Percentiles rank a stretch among this genome's conserved stretches.
phyloP scores from a whole-genome alignment of 2,329 filamentous ascomycete species.

The Tolypocladium ophioglossoides region DNA sequence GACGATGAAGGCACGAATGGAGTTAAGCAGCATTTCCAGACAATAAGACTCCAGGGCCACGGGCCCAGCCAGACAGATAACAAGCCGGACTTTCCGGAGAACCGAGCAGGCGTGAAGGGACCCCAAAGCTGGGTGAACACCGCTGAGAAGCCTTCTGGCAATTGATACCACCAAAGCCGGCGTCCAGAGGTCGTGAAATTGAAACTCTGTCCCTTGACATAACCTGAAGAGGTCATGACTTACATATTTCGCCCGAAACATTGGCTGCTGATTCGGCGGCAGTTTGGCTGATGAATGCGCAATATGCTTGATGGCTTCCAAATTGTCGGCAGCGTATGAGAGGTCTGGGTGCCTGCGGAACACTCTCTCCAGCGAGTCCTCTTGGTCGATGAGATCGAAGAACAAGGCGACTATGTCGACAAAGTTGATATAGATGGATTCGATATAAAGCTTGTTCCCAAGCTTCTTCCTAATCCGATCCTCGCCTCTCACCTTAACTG shows the following conservation, averaged over 20 bases:
- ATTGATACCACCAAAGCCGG: conserved; percentile 64
- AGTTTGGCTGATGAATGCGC: conserved; percentile 55
- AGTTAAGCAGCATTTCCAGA: conserved; percentile 80
- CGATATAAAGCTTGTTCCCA: conserved; percentile 53
- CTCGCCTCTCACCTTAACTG: conserved; percentile 46
- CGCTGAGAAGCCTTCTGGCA: conserved; percentile 67
- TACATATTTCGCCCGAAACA: conserved; percentile 70
- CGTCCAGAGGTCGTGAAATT: conserved; percentile 60
- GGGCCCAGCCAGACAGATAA: conserved; percentile 67
- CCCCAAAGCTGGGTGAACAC: conserved; percentile 72
- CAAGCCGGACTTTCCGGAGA: conserved; percentile 71
- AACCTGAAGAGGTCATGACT: conserved; percentile 65
- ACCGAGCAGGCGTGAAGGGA: conserved; percentile 80
- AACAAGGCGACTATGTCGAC: conserved; percentile 67
- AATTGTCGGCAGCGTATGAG: conserved; percentile 47
- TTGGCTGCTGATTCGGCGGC: conserved; percentile 75
- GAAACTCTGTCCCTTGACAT: conserved; percentile 60
- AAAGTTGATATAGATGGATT: conserved; percentile 58
- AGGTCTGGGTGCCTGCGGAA: conserved; percentile 51
- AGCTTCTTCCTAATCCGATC: conserved; percentile 57
- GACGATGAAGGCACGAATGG: conserved; percentile 65
- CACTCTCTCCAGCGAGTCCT: conserved; percentile 59
- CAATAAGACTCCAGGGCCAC: conserved; percentile 70
- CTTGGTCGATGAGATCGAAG: conserved; percentile 67
- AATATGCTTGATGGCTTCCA: conserved; percentile 59